A percentile compares a stretch with the other conserved stretches of the same genome.
These are phyloP conservation scores for Aspergillus costaricaensis DNA, from an alignment of 2,329 filamentous ascomycete species.

Conservation along the genomic window DNA sequence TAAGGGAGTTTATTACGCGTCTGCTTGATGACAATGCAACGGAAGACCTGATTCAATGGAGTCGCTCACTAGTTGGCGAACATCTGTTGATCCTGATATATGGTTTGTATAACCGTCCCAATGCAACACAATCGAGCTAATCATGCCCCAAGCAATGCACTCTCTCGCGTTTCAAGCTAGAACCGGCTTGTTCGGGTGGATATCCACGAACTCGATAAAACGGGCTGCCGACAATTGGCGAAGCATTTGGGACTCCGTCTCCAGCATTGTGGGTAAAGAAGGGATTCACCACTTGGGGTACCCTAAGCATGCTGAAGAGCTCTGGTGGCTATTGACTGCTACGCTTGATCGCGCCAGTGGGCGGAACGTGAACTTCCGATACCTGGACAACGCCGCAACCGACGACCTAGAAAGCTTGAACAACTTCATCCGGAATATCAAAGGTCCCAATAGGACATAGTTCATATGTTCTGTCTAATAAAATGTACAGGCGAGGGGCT, in stretches of 20 bases:
- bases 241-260: slow-evolving; percentile 27
- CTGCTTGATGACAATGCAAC: slow-evolving; percentile 25
- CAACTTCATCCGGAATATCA: slow-evolving; percentile 32
- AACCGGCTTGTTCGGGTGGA: slow-evolving; percentile 28
- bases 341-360: slow-evolving; percentile 26
- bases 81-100: slow-evolving; percentile 35
- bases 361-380: slow-evolving; percentile 19
- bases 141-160: slow-evolving; percentile 24
- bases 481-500: slow-evolving; percentile 4
- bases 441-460: not conserved
- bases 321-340: slow-evolving; percentile 34
- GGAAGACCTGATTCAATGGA: slow-evolving; percentile 22
- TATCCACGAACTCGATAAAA: slow-evolving; percentile 29
- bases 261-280: slow-evolving; percentile 21
- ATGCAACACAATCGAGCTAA: not conserved
- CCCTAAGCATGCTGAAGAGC: slow-evolving; percentile 35
- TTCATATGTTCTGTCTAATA: not conserved
- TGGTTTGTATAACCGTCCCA: slow-evolving; percentile 17
- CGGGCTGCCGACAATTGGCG: slow-evolving; percentile 32
- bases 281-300: slow-evolving; percentile 30
- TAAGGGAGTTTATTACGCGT: slow-evolving; percentile 27
- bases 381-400: slow-evolving; percentile 31
- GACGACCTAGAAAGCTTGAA: slow-evolving; percentile 35
- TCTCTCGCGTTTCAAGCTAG: slow-evolving; percentile 34
- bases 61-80: slow-evolving; percentile 29